Conservation (phyloP, 148 eudicot species). For the Silene uniflora region DNA sequence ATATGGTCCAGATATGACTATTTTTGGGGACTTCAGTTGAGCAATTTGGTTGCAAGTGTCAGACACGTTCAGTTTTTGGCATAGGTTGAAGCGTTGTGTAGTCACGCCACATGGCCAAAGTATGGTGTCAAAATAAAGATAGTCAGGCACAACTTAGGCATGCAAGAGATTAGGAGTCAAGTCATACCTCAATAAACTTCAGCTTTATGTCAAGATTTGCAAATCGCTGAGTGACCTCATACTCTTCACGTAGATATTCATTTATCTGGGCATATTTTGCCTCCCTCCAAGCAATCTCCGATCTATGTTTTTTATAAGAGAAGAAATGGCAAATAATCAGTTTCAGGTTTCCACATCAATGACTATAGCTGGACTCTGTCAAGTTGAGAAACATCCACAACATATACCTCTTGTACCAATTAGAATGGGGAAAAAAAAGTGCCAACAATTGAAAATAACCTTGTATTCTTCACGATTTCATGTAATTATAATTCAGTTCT, state of each 20-base stretch:
- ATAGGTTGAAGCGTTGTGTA: neutral
- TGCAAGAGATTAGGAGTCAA: neutral
- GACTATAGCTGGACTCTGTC: neutral
- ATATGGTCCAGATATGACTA: neutral
- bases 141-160: neutral
- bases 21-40: neutral
- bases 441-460: neutral
- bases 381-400: neutral
- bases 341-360: neutral
- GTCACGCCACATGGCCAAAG: neutral
- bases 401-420: neutral
- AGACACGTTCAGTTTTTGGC: neutral
- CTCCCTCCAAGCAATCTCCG: conserved; percentile 98
- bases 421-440: neutral
- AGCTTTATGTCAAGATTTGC: conserved; percentile 86
- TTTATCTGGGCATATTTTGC: conserved; percentile 82
- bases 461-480: neutral
- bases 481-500: neutral
- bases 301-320: conserved; percentile 39
- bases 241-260: conserved; percentile 89
- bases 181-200: conserved; percentile 85
- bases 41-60: neutral
- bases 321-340: neutral
- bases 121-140: neutral
- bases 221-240: conserved; percentile 85